A percentile compares a stretch with the other conserved stretches of the same genome.
Conservation (phyloP, 371 early-diverging fungal genomes). For the Circinella minor region DNA sequence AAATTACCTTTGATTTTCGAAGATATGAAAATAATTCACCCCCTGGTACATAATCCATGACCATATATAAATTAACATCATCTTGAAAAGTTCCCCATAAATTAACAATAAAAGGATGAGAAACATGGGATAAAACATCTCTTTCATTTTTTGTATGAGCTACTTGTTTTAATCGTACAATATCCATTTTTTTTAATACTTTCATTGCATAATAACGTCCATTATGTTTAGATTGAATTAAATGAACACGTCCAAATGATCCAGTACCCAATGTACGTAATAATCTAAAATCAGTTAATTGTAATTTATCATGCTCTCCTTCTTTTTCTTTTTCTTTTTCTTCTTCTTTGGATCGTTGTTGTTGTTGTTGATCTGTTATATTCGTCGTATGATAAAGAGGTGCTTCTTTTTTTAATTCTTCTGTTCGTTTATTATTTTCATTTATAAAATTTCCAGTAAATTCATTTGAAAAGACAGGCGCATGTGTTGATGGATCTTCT, state of each 20-base stretch:
- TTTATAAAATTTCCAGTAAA: not conserved
- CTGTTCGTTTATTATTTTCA: not conserved
- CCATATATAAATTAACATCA: constrained; percentile 85
- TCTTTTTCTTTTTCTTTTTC: not conserved
- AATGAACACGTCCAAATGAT: constrained; percentile 96
- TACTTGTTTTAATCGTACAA: constrained; percentile 94
- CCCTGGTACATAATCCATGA: constrained; percentile 95
- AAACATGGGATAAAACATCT: constrained; percentile 80
- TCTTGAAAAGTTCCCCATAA: constrained; percentile 87
- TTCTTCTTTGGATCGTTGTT: not conserved
- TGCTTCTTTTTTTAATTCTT: not conserved
- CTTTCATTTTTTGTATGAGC: constrained; percentile 92
- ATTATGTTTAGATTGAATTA: constrained; percentile 83
- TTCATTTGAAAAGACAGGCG: constrained; percentile 14
- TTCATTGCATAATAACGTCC: constrained; percentile 93
- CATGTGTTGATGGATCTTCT: constrained; percentile 19
- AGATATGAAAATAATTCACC: constrained; percentile 92
- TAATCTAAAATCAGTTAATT: constrained; percentile 69
- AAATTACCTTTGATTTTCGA: constrained; percentile 37
- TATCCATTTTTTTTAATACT: constrained; percentile 87
- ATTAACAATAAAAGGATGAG: constrained; percentile 92
- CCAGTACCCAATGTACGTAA: constrained; percentile 94
- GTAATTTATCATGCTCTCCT: constrained; percentile 49
- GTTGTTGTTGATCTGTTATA: not conserved
- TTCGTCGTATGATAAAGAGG: too few relatives aligned